These are phyloP conservation scores for Phylloporus rhodoxanthus DNA, from an alignment of 768 basidiomycete genomes.

Conservation along the genomic window DNA sequence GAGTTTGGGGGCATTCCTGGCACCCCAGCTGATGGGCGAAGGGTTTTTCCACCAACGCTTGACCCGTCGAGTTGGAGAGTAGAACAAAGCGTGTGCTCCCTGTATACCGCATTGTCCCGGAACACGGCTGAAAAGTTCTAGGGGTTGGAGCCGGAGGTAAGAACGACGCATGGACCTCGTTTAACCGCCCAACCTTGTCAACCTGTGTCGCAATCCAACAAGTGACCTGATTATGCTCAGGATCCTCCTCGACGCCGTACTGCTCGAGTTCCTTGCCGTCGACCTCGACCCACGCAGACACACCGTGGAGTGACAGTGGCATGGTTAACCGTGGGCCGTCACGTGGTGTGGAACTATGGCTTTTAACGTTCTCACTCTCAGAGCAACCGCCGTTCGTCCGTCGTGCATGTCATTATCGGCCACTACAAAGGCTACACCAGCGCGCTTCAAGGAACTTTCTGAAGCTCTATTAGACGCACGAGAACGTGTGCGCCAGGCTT, in stretches of 20 bases:
- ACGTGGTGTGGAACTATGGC: slow-evolving; percentile 13
- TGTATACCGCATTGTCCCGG: slow-evolving; percentile 7
- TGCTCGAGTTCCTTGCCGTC: slow-evolving; percentile 24
- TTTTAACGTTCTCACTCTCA: not conserved
- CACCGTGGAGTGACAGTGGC: slow-evolving; percentile 11
- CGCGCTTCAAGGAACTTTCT: slow-evolving; percentile 47
- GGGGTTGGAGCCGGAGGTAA: not conserved
- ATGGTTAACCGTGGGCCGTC: slow-evolving; percentile 13
- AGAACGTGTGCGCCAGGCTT: slow-evolving; percentile 39
- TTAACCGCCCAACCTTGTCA: slow-evolving; percentile 17
- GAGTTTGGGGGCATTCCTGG: not conserved
- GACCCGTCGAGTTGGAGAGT: slow-evolving; percentile 17
- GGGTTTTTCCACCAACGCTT: not conserved
- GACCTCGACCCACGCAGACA: slow-evolving; percentile 28
- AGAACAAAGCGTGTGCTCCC: slow-evolving; percentile 8
- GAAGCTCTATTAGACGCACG: slow-evolving; percentile 50
- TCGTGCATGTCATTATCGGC: slow-evolving; percentile 17
- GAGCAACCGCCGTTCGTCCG: slow-evolving; percentile 2
- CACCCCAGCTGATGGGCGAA: not conserved
- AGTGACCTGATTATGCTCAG: slow-evolving; percentile 14
- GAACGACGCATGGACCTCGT: not conserved
- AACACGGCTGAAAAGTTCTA: slow-evolving; percentile 26
- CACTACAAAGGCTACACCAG: slow-evolving; percentile 24
- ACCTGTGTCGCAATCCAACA: slow-evolving; percentile 28
- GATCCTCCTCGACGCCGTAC: slow-evolving; percentile 20